Base-by-base conservation (phyloP, 495 filamentous ascomycete genomes). In the Penicillium chermesinum region DNA sequence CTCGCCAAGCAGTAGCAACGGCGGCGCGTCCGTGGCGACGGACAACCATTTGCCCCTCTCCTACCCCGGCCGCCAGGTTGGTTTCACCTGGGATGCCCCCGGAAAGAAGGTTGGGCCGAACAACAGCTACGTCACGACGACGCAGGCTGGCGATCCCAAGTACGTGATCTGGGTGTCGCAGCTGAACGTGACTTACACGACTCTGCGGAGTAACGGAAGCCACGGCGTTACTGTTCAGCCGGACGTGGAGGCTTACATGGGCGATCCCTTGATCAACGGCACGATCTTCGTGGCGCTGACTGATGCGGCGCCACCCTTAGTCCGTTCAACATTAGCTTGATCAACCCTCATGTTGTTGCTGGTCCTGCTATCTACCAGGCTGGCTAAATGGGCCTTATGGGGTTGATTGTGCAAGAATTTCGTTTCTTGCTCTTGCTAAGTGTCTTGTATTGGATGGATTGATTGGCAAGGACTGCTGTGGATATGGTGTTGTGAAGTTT, bases 121-220 rank as follows among this genome's bases (percentile, higher is more conserved):
- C 59, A 85, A 85, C 60, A 83, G 75, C 55, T 95, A 95, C 57
- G 55, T 88, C 15, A 95, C 90, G 0, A 67, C 76, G 5, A 76
- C 74, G 1, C 53, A 52, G 10, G 87, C 84, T 3, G 77, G 78
- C 1, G 50, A 58, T 2, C 84, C 88, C 0, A 62, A 63, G 34
- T 96, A 76, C 33, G 90, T 90, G 1, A 78, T 77, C 0, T 96
- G 87, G 88, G 79, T 86, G 7, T 74, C 70, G n/a, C 89, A 94
- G 77, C 69, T 94, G 25, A 95, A 96, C 53, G 72, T 89, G 18
- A 95, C 89, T 0, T 94, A 94, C 63, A 81, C 88, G 2, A 72
- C 82, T 1, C 64, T 95, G 51, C 75, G 64, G 4, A 59, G 74
- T 1, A 71, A 56, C 44, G 63, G 67, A 14, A 80, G 77, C 44